Conservation (phyloP, 2,329 filamentous ascomycete species). For the Ophiobolus disseminans region DNA sequence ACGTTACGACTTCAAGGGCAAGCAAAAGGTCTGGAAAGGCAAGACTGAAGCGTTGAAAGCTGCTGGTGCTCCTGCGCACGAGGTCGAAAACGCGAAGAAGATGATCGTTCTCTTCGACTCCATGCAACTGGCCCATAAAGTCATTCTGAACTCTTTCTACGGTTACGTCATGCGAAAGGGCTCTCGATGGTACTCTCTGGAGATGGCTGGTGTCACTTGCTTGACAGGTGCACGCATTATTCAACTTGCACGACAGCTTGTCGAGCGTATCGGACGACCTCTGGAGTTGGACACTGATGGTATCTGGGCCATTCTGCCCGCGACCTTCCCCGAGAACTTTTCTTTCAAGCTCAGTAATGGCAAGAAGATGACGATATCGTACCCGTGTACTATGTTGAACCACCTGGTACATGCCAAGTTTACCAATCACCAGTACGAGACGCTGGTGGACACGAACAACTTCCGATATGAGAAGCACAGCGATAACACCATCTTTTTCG, state of each 20-base stretch:
- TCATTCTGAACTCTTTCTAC: conserved; percentile 99
- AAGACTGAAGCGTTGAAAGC: conserved; percentile 89
- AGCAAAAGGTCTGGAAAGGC: conserved; percentile 98
- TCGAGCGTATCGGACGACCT: conserved; percentile 90
- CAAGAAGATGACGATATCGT: conserved; percentile 95
- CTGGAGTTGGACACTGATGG: conserved; percentile 96
- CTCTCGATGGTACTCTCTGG: conserved; percentile 98
- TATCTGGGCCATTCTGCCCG: conserved; percentile 99
- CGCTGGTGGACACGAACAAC: conserved; percentile 75
- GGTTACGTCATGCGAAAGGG: conserved; percentile 99
- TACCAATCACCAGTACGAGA: conserved; percentile 98
- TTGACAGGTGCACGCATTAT: conserved; percentile 96
- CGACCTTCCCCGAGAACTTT: conserved; percentile 96
- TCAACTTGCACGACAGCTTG: conserved; percentile 90
- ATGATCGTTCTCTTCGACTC: conserved; percentile 98
- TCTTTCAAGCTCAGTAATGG: conserved; percentile 92
- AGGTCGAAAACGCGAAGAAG: conserved; percentile 95
- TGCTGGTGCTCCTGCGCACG: conserved; percentile 74
- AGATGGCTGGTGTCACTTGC: conserved; percentile 99
- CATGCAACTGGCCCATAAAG: conserved; percentile 94
- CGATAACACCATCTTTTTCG: conserved; percentile 99
- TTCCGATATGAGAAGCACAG: conserved; percentile 96
- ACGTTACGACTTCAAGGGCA: conserved; percentile 97
- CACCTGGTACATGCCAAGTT: conserved; percentile 94
- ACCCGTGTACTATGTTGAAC: conserved; percentile 99